phyloP scores from a whole-genome alignment of 116 monocot genomes.

The Posidonia oceanica region DNA sequence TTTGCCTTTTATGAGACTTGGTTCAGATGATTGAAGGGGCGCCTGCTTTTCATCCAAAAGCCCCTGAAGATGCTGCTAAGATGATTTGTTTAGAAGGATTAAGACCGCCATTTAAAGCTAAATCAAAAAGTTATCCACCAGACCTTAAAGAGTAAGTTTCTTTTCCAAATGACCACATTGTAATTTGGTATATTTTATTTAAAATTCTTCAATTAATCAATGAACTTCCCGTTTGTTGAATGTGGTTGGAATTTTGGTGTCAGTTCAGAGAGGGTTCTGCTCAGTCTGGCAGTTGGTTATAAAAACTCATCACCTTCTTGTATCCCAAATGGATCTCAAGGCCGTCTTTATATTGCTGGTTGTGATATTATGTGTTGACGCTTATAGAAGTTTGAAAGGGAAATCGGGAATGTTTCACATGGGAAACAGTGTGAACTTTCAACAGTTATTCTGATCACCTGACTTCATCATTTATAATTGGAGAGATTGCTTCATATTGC shows the following conservation, averaged over 20 bases:
- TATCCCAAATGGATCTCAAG: neutral
- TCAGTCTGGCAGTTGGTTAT: neutral
- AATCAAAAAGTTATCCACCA: slow-evolving; percentile 49
- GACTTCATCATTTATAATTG: too few species aligned
- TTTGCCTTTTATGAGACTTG: neutral
- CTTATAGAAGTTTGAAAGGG: too few species aligned
- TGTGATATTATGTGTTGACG: too few species aligned
- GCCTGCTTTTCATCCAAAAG: slow-evolving; percentile 60
- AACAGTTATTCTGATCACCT: too few species aligned
- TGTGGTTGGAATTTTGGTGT: too few species aligned
- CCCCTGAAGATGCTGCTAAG: slow-evolving; percentile 44
- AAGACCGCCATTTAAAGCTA: slow-evolving; percentile 66
- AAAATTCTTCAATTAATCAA: neutral
- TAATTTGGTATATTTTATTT: neutral
- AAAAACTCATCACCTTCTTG: neutral
- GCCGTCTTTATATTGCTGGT: too few species aligned
- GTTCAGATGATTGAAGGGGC: slow-evolving; percentile 87
- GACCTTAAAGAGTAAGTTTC: slow-evolving; percentile 69
- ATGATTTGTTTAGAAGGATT: slow-evolving; percentile 64
- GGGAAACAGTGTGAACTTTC: too few species aligned
- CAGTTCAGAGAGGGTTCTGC: neutral
- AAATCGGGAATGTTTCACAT: too few species aligned
- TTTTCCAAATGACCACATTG: neutral
- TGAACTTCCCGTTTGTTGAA: neutral
- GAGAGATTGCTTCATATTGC: too few species aligned